Evolutionary conservation across 441 rosid genomes (phyloP).

Genomic region (Syzygium syzygioides): DNA sequence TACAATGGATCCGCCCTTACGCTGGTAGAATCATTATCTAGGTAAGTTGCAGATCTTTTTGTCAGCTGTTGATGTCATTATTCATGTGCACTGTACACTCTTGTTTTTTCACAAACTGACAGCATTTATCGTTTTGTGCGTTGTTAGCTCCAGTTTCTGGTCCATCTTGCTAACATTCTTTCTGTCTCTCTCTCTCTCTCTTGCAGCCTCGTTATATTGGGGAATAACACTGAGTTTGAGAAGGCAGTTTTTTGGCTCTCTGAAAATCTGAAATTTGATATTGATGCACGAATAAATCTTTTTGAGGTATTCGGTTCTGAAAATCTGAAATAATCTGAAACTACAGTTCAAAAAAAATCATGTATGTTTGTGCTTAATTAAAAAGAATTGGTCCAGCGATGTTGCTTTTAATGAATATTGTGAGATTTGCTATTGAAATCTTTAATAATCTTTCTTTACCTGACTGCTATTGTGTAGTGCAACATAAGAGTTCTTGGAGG

Average conservation of each 20-base stretch:
- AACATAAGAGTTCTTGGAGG: conserved; percentile 98
- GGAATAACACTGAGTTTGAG: conserved; percentile 86
- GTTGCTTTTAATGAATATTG: background rate
- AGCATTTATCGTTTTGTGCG: background rate
- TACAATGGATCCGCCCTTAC: conserved; percentile 93
- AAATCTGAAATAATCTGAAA: background rate
- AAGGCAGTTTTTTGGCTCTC: conserved; percentile 85
- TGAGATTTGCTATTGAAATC: background rate
- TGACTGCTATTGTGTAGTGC: conserved; percentile 59
- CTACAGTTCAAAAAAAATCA: background rate
- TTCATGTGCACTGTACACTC: background rate
- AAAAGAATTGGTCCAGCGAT: background rate
- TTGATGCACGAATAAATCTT: conserved; percentile 85
- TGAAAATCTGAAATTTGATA: conserved; percentile 65
- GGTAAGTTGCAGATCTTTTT: conserved; percentile 24
- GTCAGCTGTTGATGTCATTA: background rate
- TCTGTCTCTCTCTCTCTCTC: conserved; percentile 4
- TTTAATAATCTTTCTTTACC: conserved; percentile 21
- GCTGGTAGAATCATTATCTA: conserved; percentile 82
- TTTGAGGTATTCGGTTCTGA: conserved; percentile 55
- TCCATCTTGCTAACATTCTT: conserved; percentile 1
- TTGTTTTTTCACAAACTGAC: background rate
- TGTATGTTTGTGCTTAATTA: background rate
- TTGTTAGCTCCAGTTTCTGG: conserved; percentile 3
- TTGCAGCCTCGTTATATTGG: conserved; percentile 75